phyloP scores from a whole-genome alignment of 2,329 filamentous ascomycete genomes.

The Talaromyces verruculosus region DNA sequence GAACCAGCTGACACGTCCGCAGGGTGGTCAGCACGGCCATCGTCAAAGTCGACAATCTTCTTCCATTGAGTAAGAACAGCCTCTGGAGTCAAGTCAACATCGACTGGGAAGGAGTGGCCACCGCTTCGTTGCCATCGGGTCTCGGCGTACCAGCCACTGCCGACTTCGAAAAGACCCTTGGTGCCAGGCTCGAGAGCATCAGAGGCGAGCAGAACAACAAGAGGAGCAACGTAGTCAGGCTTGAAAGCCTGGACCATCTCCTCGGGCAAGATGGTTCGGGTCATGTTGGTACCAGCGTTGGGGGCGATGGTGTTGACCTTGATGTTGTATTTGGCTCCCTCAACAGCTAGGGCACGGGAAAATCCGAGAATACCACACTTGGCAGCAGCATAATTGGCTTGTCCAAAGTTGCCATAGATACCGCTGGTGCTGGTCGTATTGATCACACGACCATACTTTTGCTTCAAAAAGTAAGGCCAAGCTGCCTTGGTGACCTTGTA shows the following conservation, averaged over 20 bases:
- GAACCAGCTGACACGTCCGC: slow-evolving; percentile 73
- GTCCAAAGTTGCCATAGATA: slow-evolving; percentile 98
- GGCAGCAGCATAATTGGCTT: slow-evolving; percentile 93
- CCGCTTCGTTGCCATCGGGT: slow-evolving; percentile 94
- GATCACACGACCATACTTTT: slow-evolving; percentile 95
- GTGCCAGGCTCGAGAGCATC: slow-evolving; percentile 85
- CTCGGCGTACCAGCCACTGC: slow-evolving; percentile 86
- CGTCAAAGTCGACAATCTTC: slow-evolving; percentile 81
- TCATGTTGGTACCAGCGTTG: slow-evolving; percentile 96
- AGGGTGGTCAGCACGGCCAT: slow-evolving; percentile 83
- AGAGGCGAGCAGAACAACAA: slow-evolving; percentile 81
- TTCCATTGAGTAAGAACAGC: slow-evolving; percentile 73
- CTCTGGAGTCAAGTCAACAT: slow-evolving; percentile 80
- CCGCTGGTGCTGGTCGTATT: slow-evolving; percentile 97
- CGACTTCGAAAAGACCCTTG: slow-evolving; percentile 88
- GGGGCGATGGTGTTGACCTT: slow-evolving; percentile 97
- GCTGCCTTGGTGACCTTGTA: slow-evolving; percentile 97
- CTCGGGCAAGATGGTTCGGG: slow-evolving; percentile 87
- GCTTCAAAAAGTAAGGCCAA: slow-evolving; percentile 96
- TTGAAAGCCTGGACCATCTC: slow-evolving; percentile 99
- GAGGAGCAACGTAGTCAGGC: slow-evolving; percentile 94
- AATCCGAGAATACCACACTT: slow-evolving; percentile 94
- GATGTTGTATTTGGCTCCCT: slow-evolving; percentile 97
- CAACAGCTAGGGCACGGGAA: slow-evolving; percentile 86
- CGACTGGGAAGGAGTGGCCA: slow-evolving; percentile 86